A percentile compares a stretch with the other conserved stretches of the same genome.
phyloP scores from a whole-genome alignment of 768 basidiomycete genomes.

The Trametes cinnabarina region DNA sequence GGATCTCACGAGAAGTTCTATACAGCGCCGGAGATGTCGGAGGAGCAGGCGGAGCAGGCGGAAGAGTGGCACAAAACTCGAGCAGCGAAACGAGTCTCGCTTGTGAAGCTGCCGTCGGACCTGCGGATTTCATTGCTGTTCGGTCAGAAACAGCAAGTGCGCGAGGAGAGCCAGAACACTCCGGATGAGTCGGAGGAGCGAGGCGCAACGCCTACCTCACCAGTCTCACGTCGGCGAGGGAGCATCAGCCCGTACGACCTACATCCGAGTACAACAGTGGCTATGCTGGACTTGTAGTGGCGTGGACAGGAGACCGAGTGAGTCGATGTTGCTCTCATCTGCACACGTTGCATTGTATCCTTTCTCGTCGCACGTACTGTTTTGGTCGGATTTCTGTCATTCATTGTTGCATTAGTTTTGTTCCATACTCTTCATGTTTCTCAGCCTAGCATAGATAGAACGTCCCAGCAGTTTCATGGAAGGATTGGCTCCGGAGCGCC shows the following conservation, averaged over 20 bases:
- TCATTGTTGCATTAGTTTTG: constrained; percentile 4
- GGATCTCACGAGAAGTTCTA: constrained; percentile 44
- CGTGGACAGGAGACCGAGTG: not conserved
- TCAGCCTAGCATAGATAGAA: not conserved
- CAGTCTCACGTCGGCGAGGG: constrained; percentile 12
- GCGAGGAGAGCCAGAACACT: constrained; percentile 15
- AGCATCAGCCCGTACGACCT: constrained; percentile 15
- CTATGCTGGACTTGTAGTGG: constrained; percentile 23
- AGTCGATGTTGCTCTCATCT: not conserved
- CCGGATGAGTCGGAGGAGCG: constrained; percentile 9
- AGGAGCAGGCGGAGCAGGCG: constrained; percentile 81
- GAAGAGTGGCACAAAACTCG: constrained; percentile 87
- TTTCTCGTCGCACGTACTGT: not conserved
- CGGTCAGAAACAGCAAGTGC: constrained; percentile 28
- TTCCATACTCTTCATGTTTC: not conserved
- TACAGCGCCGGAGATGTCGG: constrained; percentile 44
- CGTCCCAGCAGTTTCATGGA: not conserved
- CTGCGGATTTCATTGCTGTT: constrained; percentile 34
- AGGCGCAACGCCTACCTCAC: constrained; percentile 2
- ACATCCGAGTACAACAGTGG: constrained; percentile 18
- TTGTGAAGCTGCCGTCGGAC: constrained; percentile 69
- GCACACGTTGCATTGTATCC: not conserved
- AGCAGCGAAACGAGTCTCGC: constrained; percentile 80
- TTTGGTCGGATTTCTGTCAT: constrained; percentile 12
- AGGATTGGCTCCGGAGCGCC: not conserved